These are phyloP conservation scores for Gigaspora rosea DNA, from an alignment of 192 early-diverging fungal species.

Conservation along the genomic window DNA sequence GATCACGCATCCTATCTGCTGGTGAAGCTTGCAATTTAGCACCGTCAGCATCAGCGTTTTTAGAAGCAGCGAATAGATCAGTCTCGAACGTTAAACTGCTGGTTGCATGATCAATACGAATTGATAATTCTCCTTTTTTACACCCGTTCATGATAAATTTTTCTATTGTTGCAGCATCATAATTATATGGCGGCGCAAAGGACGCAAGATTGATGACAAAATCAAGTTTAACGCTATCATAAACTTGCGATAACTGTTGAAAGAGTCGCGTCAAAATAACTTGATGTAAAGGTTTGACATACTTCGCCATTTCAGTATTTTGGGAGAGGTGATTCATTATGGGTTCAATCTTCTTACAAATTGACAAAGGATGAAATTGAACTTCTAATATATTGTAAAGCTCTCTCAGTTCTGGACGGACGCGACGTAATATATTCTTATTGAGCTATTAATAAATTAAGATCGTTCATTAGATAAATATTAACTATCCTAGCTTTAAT, in stretches of 20 bases:
- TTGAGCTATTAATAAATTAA: slow-evolving; percentile 44
- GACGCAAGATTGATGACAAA: slow-evolving; percentile 85
- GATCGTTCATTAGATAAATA: neutral
- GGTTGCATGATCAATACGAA: slow-evolving; percentile 92
- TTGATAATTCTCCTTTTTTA: slow-evolving; percentile 92
- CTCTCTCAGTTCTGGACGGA: slow-evolving; percentile 86
- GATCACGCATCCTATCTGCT: slow-evolving; percentile 88
- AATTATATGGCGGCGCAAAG: slow-evolving; percentile 85
- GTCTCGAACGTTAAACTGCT: slow-evolving; percentile 91
- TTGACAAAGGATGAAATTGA: slow-evolving; percentile 97
- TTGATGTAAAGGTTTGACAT: slow-evolving; percentile 91
- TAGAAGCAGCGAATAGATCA: slow-evolving; percentile 79
- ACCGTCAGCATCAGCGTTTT: slow-evolving; percentile 76
- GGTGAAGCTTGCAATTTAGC: slow-evolving; percentile 83
- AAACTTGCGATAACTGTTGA: slow-evolving; percentile 98
- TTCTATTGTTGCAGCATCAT: slow-evolving; percentile 87
- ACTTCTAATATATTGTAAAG: slow-evolving; percentile 97
- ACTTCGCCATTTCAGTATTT: slow-evolving; percentile 80
- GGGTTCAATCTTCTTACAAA: slow-evolving; percentile 95
- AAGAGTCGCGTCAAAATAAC: slow-evolving; percentile 96
- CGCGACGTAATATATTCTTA: slow-evolving; percentile 83
- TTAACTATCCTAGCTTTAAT: neutral
- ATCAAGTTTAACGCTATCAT: slow-evolving; percentile 95
- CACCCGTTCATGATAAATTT: slow-evolving; percentile 99
- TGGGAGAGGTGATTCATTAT: slow-evolving; percentile 74